Conservation (phyloP, 2,329 filamentous ascomycete genomes). For the Ophiocordyceps sinensis region DNA sequence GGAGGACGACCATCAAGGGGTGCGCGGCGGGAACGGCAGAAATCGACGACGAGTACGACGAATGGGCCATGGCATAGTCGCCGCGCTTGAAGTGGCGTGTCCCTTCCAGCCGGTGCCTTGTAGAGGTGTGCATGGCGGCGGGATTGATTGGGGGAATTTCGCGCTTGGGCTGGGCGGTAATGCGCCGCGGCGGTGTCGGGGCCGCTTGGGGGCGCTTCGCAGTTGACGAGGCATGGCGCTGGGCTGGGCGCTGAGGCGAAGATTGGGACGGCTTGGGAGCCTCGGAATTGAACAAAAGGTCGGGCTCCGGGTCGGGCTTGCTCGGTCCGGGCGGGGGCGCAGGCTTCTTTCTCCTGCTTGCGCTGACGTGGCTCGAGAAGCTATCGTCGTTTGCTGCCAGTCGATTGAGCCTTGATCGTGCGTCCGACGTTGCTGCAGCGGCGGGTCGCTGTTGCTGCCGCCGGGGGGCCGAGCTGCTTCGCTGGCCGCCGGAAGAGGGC, state of each 20-base stretch:
- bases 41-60: slow-evolving; percentile 67
- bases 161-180: slow-evolving; percentile 35
- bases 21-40: slow-evolving; percentile 61
- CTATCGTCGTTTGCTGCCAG: slow-evolving; percentile 63
- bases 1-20: slow-evolving; percentile 73
- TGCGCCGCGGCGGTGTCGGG: slow-evolving; percentile 21
- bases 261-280: slow-evolving; percentile 19
- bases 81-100: slow-evolving; percentile 87
- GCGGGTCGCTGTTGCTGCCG: slow-evolving; percentile 43
- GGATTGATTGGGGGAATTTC: slow-evolving; percentile 54
- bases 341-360: slow-evolving; percentile 62
- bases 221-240: slow-evolving; percentile 17
- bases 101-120: slow-evolving; percentile 64
- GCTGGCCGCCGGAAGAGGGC: slow-evolving; percentile 27
- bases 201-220: slow-evolving; percentile 9
- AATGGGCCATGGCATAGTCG: slow-evolving; percentile 77
- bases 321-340: slow-evolving; percentile 32
- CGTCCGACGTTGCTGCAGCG: slow-evolving; percentile 10
- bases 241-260: slow-evolving; percentile 21
- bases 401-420: slow-evolving; percentile 48
- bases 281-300: slow-evolving; percentile 45
- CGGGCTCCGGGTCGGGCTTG: slow-evolving; percentile 30
- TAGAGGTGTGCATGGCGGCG: slow-evolving; percentile 58
- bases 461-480: slow-evolving; percentile 34
- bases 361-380: slow-evolving; percentile 75